Percentiles rank a stretch among this genome's conserved stretches.
These are phyloP conservation scores for Brasilioporus rufonigricans DNA, from an alignment of 768 basidiomycete species.

Conservation along the genomic window DNA sequence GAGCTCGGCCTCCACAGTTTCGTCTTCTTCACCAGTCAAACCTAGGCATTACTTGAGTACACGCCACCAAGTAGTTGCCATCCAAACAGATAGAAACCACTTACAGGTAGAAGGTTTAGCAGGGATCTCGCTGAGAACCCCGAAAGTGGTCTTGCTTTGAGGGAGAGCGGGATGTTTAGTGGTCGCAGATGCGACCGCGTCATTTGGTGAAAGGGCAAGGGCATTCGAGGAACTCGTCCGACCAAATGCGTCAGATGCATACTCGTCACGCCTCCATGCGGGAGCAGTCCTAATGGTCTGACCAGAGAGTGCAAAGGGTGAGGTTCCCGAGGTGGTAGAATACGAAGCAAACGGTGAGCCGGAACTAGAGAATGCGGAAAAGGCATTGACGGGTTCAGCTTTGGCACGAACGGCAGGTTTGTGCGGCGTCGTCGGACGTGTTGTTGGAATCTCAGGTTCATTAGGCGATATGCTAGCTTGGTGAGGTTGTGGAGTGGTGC, in stretches of 20 bases:
- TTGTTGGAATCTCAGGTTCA: conserved; percentile 9
- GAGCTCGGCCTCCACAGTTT: conserved; percentile 53
- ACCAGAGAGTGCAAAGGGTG: conserved; percentile 23
- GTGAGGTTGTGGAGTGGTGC: conserved; percentile 11
- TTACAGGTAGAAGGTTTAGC: conserved; percentile 18
- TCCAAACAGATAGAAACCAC: background rate
- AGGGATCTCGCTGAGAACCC: background rate
- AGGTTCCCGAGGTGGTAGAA: conserved; percentile 21
- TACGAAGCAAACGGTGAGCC: conserved; percentile 36
- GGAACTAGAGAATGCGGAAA: conserved; percentile 38
- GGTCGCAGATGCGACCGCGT: background rate
- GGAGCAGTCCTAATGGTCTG: conserved; percentile 18
- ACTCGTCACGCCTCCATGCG: conserved; percentile 24
- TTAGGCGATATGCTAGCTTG: conserved; percentile 1
- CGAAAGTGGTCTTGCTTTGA: background rate
- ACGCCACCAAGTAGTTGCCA: background rate
- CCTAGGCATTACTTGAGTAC: conserved; percentile 13
- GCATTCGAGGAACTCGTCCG: conserved; percentile 1
- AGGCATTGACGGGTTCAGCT: conserved; percentile 26
- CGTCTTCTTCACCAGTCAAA: conserved; percentile 66
- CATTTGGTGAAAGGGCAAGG: conserved; percentile 23
- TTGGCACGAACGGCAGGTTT: conserved; percentile 10
- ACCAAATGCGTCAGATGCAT: conserved; percentile 9
- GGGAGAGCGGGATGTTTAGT: background rate
- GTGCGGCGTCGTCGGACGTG: conserved; percentile 12